Evolutionary conservation across 1,284 basidiomycete genomes (phyloP).

Genomic region (Kalmanozyma brasiliensis): DNA sequence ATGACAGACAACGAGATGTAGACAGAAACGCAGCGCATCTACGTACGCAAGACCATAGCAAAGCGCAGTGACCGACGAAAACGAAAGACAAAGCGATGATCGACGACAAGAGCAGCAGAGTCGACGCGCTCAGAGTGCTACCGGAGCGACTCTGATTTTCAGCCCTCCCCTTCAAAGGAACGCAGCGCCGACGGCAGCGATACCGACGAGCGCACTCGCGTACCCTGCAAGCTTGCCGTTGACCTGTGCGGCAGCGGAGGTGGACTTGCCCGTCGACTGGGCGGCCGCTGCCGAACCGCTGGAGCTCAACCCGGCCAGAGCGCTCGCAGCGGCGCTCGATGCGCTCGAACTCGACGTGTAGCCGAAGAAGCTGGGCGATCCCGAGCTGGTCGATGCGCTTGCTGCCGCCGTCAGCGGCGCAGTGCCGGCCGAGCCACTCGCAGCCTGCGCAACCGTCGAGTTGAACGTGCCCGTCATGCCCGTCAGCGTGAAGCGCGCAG

Average conservation of each 20-base stretch:
- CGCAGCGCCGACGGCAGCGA: constrained; percentile 42
- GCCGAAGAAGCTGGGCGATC: constrained; percentile 11
- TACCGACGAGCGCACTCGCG: constrained; percentile 34
- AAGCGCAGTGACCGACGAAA: constrained; percentile 4
- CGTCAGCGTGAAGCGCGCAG: constrained; percentile 56
- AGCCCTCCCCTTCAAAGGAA: constrained; percentile 24
- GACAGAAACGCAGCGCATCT: no score
- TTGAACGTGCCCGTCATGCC: constrained; percentile 58
- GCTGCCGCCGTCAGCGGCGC: constrained; percentile 22
- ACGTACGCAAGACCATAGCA: no score
- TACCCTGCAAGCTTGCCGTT: constrained; percentile 25
- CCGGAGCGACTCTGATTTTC: constrained; percentile 15
- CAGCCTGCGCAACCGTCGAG: constrained; percentile 44
- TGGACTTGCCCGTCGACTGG: constrained; percentile 23
- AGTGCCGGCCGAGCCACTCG: constrained; percentile 24
- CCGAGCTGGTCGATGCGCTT: constrained; percentile 11
- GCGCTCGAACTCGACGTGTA: constrained; percentile 62
- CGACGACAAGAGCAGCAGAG: not conserved
- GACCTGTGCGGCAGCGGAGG: constrained; percentile 16
- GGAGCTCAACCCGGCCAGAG: not conserved
- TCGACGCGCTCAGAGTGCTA: no score
- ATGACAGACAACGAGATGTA: constrained; percentile 2
- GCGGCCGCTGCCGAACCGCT: not conserved
- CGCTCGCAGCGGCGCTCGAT: not conserved
- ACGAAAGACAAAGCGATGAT: constrained; percentile 22